Evolutionary conservation across 306 rosid genomes (phyloP).

Genomic region (Quercus cerris): DNA sequence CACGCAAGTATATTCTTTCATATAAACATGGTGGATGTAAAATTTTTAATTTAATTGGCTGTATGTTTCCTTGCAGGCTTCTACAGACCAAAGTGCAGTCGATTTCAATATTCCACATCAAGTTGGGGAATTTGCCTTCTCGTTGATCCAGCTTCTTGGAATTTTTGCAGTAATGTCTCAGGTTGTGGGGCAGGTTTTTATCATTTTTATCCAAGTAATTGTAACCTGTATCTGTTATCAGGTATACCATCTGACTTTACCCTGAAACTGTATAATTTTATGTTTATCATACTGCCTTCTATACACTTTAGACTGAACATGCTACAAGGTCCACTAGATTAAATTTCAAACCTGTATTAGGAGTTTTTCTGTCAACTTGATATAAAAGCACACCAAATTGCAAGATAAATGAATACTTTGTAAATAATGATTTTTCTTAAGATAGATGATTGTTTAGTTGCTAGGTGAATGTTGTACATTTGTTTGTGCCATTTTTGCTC

Average conservation of each 20-base stretch:
- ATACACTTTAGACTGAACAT: too few relatives aligned
- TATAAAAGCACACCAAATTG: too few relatives aligned
- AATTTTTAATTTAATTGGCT: background rate
- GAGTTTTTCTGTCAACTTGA: too few relatives aligned
- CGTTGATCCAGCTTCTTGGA: conserved; percentile 39
- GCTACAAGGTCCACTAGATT: background rate
- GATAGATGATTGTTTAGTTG: too few relatives aligned
- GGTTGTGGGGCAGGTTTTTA: conserved; percentile 51
- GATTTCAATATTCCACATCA: conserved; percentile 33
- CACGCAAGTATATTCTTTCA: background rate
- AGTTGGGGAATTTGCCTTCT: conserved; percentile 31
- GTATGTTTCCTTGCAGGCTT: conserved; percentile 38
- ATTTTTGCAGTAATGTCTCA: conserved; percentile 46
- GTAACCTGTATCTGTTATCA: conserved; percentile 44
- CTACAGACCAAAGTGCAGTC: conserved; percentile 50
- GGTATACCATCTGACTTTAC: conserved; percentile 22
- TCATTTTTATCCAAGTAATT: conserved; percentile 45
- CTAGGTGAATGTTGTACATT: too few relatives aligned
- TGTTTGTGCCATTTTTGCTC: too few relatives aligned
- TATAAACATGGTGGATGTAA: background rate
- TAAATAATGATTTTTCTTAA: too few relatives aligned
- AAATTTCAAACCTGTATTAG: too few relatives aligned
- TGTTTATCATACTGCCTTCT: too few relatives aligned
- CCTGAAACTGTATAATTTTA: too few relatives aligned
- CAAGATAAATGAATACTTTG: too few relatives aligned